These are phyloP conservation scores for Debaryomyces nepalensis DNA, from an alignment of 1,139 yeast species.

Conservation along the genomic window DNA sequence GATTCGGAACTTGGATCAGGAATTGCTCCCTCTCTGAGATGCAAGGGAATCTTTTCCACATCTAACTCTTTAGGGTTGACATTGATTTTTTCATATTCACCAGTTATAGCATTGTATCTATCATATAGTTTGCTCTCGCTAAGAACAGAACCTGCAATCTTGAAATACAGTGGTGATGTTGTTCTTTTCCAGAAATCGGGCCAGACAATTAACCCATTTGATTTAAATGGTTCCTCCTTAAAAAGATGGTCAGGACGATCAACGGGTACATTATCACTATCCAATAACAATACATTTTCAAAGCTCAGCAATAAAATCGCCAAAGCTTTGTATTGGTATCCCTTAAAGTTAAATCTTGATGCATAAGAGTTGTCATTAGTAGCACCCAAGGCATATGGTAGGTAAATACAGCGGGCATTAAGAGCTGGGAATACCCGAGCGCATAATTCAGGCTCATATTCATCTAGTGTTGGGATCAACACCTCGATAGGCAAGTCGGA, in stretches of 20 bases:
- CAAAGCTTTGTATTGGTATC: conserved; percentile 79
- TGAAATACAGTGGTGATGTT: conserved; percentile 46
- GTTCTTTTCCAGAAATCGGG: conserved; percentile 55
- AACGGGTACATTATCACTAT: conserved; percentile 76
- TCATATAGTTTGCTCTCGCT: conserved; percentile 33
- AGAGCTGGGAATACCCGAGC: conserved; percentile 64
- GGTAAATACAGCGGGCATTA: conserved; percentile 69
- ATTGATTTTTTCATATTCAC: conserved; percentile 24
- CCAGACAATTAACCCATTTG: conserved; percentile 48
- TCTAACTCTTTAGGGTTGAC: conserved; percentile 16
- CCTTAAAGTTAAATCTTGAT: conserved; percentile 57
- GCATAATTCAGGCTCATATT: conserved; percentile 73
- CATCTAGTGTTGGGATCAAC: conserved; percentile 68
- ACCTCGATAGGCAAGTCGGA: conserved; percentile 76
- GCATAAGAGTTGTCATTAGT: conserved; percentile 27
- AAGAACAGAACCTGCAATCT: conserved; percentile 39
- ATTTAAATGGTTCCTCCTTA: conserved; percentile 32
- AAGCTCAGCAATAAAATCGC: conserved; percentile 77
- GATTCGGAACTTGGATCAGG: conserved; percentile 86
- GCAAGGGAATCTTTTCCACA: conserved; percentile 53
- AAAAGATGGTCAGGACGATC: conserved; percentile 54
- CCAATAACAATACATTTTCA: conserved; percentile 74
- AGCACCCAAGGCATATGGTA: conserved; percentile 60
- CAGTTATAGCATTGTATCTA: conserved; percentile 36
- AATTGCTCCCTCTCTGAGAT: conserved; percentile 69